Base-by-base conservation (phyloP, 2,329 filamentous ascomycete genomes). In the Cladophialophora bantiana region DNA sequence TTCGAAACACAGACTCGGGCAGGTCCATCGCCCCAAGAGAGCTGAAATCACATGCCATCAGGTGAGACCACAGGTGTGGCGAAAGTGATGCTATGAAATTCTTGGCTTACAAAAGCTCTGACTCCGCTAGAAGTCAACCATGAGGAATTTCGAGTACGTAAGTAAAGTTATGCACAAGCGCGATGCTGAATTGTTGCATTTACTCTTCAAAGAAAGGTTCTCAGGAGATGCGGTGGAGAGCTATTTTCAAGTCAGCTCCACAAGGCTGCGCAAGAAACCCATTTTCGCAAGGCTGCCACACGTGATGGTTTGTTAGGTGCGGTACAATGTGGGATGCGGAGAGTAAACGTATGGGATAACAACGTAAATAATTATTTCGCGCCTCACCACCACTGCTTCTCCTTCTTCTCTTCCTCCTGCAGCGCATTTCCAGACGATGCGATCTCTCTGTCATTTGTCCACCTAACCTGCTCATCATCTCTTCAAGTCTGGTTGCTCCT, bases 241-340 rank as follows among this genome's bases (percentile, higher is more conserved):
- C 26, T 26, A 26, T 26, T 26, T 26, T 26, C 26, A 26, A 26
- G 26, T 26, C 26, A 26, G 38, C 38, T 42, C 12, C 38, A 42
- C 38, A n/a, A 42, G 38, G 38, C 38, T 42, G 38, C 38, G 6
- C 38, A 15, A 15, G 45, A 26, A 26, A 9, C 20, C 9, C 45
- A 26, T 26, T 50, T 48, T 50, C 45, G 45, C 45, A 9, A 50
- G 45, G 45, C 45, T 50, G 45, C 12, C 18, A 50, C 45, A 26
- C 42, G 42, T 48, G 42, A 26, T 26, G 26, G 26, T 26, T 26
- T 26, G 26, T 4, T 10, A n/a, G 45, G 45, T 50, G 18, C 26
- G 45, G 45, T 50, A 50, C 45, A 50, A 50, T 50, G 45, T 26
- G 45, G 45, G 45, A 26, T 42, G 40, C 40, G 40, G 40, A 50